Percentiles rank a stretch among this genome's conserved stretches.
Conservation (phyloP, 345 rosid species). For the Dovyalis caffra region DNA sequence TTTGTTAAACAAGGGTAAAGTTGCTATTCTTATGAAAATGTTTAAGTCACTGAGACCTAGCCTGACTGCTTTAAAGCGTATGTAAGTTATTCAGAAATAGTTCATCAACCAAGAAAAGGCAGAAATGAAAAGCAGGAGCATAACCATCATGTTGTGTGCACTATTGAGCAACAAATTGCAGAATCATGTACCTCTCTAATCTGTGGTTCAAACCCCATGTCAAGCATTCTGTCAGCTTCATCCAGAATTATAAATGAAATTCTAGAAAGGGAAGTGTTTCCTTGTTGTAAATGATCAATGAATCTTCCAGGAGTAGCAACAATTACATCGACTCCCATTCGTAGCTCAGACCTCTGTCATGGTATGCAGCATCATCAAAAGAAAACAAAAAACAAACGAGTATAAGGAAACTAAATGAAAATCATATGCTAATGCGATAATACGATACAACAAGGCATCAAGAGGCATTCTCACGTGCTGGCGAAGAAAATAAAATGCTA, state of each 20-base stretch:
- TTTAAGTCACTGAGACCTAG: neutral
- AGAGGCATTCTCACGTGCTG: neutral
- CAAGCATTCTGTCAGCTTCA: conserved; percentile 52
- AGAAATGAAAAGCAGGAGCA: neutral
- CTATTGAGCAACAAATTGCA: neutral
- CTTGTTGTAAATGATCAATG: conserved; percentile 41
- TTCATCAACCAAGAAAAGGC: neutral
- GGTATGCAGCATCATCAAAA: neutral
- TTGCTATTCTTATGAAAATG: neutral
- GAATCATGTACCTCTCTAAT: conserved; percentile 36
- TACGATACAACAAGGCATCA: neutral
- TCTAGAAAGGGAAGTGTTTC: conserved; percentile 36
- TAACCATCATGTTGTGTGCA: neutral
- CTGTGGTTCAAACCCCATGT: conserved; percentile 49
- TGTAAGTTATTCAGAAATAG: neutral
- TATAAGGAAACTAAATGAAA: neutral
- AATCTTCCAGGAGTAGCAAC: conserved; percentile 53
- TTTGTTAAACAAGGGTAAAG: neutral
- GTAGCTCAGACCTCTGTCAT: conserved; percentile 33
- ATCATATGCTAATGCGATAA: neutral
- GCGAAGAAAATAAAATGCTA: neutral
- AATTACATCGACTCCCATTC: conserved; percentile 35
- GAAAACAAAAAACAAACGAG: conserved; percentile 7
- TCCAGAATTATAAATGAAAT: conserved; percentile 39
- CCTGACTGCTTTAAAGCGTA: neutral